Percentiles rank a stretch among this genome's conserved stretches.
Conservation (phyloP, 179 eudicot species). For the Corrigiola litoralis region DNA sequence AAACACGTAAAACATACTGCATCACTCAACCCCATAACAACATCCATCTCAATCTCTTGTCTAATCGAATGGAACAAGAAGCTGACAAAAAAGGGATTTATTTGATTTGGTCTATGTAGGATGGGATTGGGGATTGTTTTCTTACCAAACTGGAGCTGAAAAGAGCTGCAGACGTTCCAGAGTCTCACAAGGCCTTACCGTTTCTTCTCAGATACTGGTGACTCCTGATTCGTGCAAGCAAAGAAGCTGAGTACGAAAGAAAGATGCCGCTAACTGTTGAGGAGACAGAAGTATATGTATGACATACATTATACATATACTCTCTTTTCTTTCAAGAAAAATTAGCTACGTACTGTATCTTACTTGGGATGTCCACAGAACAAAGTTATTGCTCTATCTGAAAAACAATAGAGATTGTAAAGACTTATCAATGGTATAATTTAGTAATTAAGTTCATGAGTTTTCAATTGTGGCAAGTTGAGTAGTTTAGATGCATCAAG, state of each 20-base stretch:
- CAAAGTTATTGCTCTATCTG: not conserved
- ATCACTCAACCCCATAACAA: conserved; percentile 14
- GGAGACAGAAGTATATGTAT: too few relatives aligned
- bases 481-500: too few relatives aligned
- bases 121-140: not conserved
- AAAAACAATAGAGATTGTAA: not conserved
- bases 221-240: conserved; percentile 8
- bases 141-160: conserved; percentile 13
- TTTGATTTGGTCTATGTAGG: not conserved
- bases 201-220: not conserved
- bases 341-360: not conserved
- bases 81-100: conserved; percentile 8
- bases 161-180: not conserved
- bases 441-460: too few relatives aligned
- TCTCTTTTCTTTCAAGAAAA: too few relatives aligned
- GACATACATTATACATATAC: too few relatives aligned
- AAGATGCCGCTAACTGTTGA: too few relatives aligned
- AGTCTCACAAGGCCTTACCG: conserved; percentile 5
- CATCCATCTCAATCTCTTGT: not conserved
- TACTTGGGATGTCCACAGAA: not conserved
- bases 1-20: conserved; percentile 14
- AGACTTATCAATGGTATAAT: too few relatives aligned
- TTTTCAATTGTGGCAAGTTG: too few relatives aligned
- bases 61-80: conserved; percentile 15
- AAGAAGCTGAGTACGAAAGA: not conserved